A percentile compares a stretch with the other conserved stretches of the same genome.
These are phyloP conservation scores for Wickerhamiella vanderwaltii DNA, from an alignment of 805 yeast genomes.

Conservation along the genomic window DNA sequence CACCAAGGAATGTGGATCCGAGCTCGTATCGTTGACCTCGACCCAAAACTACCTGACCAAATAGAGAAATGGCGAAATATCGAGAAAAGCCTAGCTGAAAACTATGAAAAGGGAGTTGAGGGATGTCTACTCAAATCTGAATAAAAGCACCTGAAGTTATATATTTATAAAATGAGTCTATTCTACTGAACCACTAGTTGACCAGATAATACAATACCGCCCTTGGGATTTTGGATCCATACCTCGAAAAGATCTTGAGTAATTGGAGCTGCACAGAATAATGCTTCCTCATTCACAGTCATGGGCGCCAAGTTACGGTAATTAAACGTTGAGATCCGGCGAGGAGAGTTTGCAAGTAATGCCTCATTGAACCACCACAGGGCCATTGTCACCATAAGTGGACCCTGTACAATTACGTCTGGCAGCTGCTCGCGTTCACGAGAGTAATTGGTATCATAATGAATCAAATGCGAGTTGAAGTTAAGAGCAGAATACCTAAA, in stretches of 20 bases:
- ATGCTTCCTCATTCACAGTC: conserved; percentile 31
- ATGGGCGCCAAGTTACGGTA: conserved; percentile 44
- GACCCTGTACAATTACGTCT: conserved; percentile 64
- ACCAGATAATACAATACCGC: conserved; percentile 15
- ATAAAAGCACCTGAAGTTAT: background rate
- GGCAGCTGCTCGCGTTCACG: conserved; percentile 45
- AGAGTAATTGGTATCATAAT: conserved; percentile 52
- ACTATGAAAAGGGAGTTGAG: conserved; percentile 10
- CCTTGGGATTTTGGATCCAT: conserved; percentile 16
- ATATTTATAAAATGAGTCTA: too few species aligned
- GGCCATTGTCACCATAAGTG: conserved; percentile 51
- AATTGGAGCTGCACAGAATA: conserved; percentile 19
- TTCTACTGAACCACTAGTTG: conserved; percentile 13
- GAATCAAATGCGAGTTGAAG: conserved; percentile 75
- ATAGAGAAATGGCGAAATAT: conserved; percentile 37
- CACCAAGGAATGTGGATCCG: conserved; percentile 23
- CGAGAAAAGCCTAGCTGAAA: conserved; percentile 26
- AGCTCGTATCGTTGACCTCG: conserved; percentile 40
- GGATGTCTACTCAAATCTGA: background rate
- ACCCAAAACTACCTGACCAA: conserved; percentile 35
- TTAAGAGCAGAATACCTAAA: conserved; percentile 64
- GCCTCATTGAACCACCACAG: conserved; percentile 38
- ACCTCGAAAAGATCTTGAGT: conserved; percentile 16
- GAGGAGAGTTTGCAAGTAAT: conserved; percentile 17
- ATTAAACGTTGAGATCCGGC: conserved; percentile 27